Percentiles rank a stretch among this genome's conserved stretches.
These are phyloP conservation scores for Tylopilus sp. DNA, from an alignment of 1,284 basidiomycete genomes.

Conservation along the genomic window DNA sequence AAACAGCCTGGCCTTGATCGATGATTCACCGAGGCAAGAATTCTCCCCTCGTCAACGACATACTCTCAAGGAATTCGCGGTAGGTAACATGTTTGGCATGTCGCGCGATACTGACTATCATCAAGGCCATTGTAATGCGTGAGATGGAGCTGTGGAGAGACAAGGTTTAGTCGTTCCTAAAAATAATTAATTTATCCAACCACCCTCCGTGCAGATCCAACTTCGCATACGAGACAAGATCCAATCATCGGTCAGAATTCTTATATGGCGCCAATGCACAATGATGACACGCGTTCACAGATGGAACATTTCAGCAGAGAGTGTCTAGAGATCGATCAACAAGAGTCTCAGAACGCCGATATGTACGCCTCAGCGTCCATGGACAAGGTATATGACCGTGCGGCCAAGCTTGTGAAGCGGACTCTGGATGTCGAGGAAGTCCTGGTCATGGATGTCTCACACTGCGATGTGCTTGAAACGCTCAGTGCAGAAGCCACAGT, in stretches of 20 bases:
- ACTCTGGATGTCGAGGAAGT: constrained; percentile 92
- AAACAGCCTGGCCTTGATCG: constrained; percentile 79
- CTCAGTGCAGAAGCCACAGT: constrained; percentile 63
- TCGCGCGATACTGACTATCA: constrained; percentile 7
- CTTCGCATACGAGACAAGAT: constrained; percentile 87
- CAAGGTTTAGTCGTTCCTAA: constrained; percentile 53
- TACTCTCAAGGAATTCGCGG: constrained; percentile 91
- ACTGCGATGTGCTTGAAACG: constrained; percentile 84
- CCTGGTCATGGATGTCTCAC: constrained; percentile 87
- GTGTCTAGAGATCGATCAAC: constrained; percentile 86
- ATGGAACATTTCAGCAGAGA: constrained; percentile 96
- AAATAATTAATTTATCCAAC: neutral
- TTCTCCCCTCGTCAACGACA: constrained; percentile 88
- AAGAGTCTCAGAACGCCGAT: constrained; percentile 34
- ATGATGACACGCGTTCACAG: constrained; percentile 32
- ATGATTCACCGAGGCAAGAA: constrained; percentile 78
- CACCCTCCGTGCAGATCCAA: constrained; percentile 59
- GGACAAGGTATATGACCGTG: constrained; percentile 84
- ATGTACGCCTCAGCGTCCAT: constrained; percentile 54
- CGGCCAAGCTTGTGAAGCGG: constrained; percentile 82
- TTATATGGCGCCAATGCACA: neutral
- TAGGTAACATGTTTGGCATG: constrained; percentile 23
- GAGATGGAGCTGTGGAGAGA: constrained; percentile 96
- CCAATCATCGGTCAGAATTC: constrained; percentile 68
- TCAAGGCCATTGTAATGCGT: constrained; percentile 82